Conservation (phyloP, 345 rosid genomes). For the Eutrema heterophyllum region DNA sequence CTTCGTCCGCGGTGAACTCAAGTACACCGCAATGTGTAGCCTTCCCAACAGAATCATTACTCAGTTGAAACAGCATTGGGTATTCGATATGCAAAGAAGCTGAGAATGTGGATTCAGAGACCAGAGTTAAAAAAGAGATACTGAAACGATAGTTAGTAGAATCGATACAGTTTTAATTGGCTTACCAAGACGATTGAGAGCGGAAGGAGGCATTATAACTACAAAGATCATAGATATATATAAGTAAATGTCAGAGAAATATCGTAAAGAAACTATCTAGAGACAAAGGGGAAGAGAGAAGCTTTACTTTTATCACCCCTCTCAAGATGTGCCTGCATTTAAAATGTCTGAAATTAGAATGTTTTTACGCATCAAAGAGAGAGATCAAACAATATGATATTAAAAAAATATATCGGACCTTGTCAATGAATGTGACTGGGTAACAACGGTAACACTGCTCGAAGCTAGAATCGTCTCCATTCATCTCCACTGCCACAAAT, state of each 20-base stretch:
- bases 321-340: conserved; percentile 58
- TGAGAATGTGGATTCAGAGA: conserved; percentile 22
- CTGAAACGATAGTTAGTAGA: not conserved
- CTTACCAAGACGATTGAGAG: conserved; percentile 68
- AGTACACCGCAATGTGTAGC: conserved; percentile 60
- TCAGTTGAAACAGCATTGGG: conserved; percentile 58
- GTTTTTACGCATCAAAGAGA: not conserved
- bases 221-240: conserved; percentile 10
- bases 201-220: conserved; percentile 77
- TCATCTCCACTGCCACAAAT: conserved; percentile 34
- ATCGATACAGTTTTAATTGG: not conserved
- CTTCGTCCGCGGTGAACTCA: conserved; percentile 68
- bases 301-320: conserved; percentile 59
- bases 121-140: not conserved
- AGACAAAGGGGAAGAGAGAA: not conserved
- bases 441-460: conserved; percentile 56
- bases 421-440: conserved; percentile 58
- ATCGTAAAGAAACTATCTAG: not conserved
- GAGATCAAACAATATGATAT: not conserved
- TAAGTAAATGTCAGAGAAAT: not conserved
- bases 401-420: conserved; percentile 27
- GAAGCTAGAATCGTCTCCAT: conserved; percentile 32
- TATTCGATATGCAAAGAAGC: conserved; percentile 59
- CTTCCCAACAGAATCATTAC: conserved; percentile 36
- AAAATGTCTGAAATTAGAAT: not conserved